phyloP scores from a whole-genome alignment of 257 asterid species.

The Ophiorrhiza pumila region DNA sequence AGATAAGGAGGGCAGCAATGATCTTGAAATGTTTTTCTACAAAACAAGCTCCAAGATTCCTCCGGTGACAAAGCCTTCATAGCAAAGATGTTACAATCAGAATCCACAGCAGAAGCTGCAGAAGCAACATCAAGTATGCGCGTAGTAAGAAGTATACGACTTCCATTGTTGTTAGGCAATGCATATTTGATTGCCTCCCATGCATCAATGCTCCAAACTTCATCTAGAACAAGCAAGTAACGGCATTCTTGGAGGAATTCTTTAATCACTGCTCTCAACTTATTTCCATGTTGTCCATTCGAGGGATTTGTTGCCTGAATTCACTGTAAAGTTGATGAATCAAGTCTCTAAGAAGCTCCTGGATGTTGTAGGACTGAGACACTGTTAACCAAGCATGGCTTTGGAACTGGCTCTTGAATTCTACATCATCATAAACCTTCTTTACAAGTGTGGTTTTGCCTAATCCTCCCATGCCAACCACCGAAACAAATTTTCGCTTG shows the following conservation, averaged over 20 bases:
- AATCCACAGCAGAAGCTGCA: not conserved
- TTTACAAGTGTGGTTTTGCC: constrained; percentile 8
- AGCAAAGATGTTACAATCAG: not conserved
- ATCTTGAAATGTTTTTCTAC: constrained; percentile 17
- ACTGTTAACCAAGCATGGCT: constrained; percentile 10
- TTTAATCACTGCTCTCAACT: constrained; percentile 6
- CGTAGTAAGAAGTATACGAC: constrained; percentile 21
- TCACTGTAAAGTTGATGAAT: constrained; percentile 13
- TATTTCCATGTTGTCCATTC: not conserved
- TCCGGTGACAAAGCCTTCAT: constrained; percentile 1
- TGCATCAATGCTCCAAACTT: constrained; percentile 6
- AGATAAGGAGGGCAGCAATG: constrained; percentile 17
- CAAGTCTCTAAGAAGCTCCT: constrained; percentile 5
- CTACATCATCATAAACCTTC: constrained; percentile 1
- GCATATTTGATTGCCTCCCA: constrained; percentile 13
- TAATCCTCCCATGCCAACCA: not conserved
- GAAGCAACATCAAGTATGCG: constrained; percentile 4
- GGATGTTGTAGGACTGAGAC: constrained; percentile 1
- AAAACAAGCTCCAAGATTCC: constrained; percentile 22
- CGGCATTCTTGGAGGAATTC: constrained; percentile 6
- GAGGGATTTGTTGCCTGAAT: constrained; percentile 9
- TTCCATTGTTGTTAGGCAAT: constrained; percentile 16
- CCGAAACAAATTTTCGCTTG: not conserved
- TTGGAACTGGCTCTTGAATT: not conserved
- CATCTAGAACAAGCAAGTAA: constrained; percentile 19